A percentile compares a stretch with the other conserved stretches of the same genome.
phyloP scores from a whole-genome alignment of 1,139 yeast genomes.

The Schwanniomyces etchellsii region DNA sequence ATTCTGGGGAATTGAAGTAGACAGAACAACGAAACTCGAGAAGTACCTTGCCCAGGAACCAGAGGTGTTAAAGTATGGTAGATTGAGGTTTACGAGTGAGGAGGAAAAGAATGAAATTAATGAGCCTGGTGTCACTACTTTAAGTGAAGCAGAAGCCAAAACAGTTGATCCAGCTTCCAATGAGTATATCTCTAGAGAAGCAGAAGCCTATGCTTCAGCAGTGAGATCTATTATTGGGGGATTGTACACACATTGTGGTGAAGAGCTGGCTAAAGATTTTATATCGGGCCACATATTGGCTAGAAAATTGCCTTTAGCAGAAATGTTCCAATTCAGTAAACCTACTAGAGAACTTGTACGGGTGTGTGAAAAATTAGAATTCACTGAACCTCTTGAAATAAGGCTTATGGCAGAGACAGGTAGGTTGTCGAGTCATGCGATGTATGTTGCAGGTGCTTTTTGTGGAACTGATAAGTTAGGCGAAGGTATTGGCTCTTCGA shows the following conservation, averaged over 20 bases:
- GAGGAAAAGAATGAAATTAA: slow-evolving; percentile 28
- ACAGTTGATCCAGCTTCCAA: slow-evolving; percentile 15
- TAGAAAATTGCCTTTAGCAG: slow-evolving; percentile 66
- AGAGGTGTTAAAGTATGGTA: slow-evolving; percentile 57
- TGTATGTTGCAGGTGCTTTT: slow-evolving; percentile 88
- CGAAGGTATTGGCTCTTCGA: slow-evolving; percentile 92
- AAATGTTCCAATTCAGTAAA: slow-evolving; percentile 73
- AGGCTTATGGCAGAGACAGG: slow-evolving; percentile 93
- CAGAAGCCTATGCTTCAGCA: slow-evolving; percentile 47
- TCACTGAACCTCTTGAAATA: slow-evolving; percentile 65
- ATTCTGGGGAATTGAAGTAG: slow-evolving; percentile 86
- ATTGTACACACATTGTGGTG: slow-evolving; percentile 61
- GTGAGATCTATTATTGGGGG: slow-evolving; percentile 74
- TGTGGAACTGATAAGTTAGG: slow-evolving; percentile 80
- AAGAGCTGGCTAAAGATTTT: slow-evolving; percentile 55
- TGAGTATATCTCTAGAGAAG: slow-evolving; percentile 23
- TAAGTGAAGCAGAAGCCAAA: slow-evolving; percentile 26
- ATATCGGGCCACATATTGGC: slow-evolving; percentile 70
- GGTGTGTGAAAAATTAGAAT: slow-evolving; percentile 72
- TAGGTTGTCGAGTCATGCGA: slow-evolving; percentile 76
- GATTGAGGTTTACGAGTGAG: slow-evolving; percentile 47
- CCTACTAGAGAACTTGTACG: slow-evolving; percentile 83
- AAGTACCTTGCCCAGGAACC: slow-evolving; percentile 68
- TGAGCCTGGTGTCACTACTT: slow-evolving; percentile 48
- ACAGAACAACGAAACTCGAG: slow-evolving; percentile 56